Percentiles rank a stretch among this genome's conserved stretches.
Conservation (phyloP, 257 asterid species). For the Gentiana macrophylla region DNA sequence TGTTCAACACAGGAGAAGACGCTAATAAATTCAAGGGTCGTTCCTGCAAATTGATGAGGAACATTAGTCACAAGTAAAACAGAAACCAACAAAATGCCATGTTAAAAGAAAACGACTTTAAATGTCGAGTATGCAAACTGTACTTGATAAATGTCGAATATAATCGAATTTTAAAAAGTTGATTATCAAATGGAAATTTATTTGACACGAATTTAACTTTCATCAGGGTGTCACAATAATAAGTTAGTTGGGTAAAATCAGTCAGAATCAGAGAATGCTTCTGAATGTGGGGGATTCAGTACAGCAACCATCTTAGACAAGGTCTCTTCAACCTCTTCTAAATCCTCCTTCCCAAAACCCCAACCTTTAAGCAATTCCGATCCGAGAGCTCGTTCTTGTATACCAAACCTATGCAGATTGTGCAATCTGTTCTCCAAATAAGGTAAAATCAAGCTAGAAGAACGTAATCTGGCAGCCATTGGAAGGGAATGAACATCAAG, state of each 20-base stretch:
- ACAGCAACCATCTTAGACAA: conserved; percentile 52
- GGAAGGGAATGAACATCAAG: conserved; percentile 84
- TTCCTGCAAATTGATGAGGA: no score
- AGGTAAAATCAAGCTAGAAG: conserved; percentile 69
- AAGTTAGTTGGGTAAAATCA: conserved; percentile 7
- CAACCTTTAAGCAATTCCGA: conserved; percentile 43
- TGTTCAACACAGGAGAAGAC: no score
- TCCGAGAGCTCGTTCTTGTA: conserved; percentile 65
- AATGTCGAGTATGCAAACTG: no score
- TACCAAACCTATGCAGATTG: conserved; percentile 57
- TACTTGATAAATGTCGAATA: no score
- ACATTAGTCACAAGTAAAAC: no score
- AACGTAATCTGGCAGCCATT: conserved; percentile 81
- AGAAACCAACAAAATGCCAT: no score
- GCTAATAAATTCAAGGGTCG: no score
- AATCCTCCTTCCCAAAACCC: conserved; percentile 79
- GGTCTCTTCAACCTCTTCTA: conserved; percentile 62
- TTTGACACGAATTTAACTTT: neutral
- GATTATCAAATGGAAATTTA: no score
- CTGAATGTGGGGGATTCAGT: conserved; percentile 32
- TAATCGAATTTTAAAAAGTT: no score
- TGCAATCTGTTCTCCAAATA: conserved; percentile 49
- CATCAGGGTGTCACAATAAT: no score
- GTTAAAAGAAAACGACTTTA: no score
- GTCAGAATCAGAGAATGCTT: conserved; percentile 62